Evolutionary conservation across 495 filamentous ascomycete genomes (phyloP), one percentile per base, ranked within the genome.

Genomic region (Talaromyces stipitatus): DNA sequence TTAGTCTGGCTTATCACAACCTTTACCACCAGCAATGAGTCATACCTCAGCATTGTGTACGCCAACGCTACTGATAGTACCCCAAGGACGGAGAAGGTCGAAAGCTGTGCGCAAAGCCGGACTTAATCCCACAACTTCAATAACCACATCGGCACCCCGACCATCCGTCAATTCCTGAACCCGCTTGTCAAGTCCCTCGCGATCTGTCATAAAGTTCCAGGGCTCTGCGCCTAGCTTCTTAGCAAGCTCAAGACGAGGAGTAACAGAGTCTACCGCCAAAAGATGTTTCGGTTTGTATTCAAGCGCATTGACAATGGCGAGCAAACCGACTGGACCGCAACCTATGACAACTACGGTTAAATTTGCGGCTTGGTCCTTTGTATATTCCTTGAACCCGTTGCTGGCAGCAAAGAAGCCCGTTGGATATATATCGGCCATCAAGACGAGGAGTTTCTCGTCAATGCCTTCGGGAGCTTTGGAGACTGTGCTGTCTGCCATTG

Each of bases 341-440:
- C 92, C 94, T 58, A 97, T 85, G 27, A 96, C 66, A 1, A 96
- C 86, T 0, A 89, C 89, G 5, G 83, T 88, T 56, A 86, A 82
- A 58, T 91, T 82, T 14, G 77, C 65, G 54, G 88, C 82, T 55
- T 87, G 78, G 61, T 82, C 77, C 0, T 77, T 65, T 2, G 78
- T 82, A 47, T 89, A 76, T 54, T 82, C 72, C 32, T 79, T 82
- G 72, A 97, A 91, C 5, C 85, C 92, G 66, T 91, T 95, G 38
- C 73, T 69, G n/a, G 90, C 90, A 12, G 88, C 94, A 63, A 94
- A 97, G 70, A 82, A 97, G 10, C 92, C 94, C 1, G 91, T 97
- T 1, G 89, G 86, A 30, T 79, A 81, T 61, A 92, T 92, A 65
- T 92, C 89, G 4, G 89, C 89, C 88, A 92, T 92, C 11, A 97